Evolutionary conservation across 495 filamentous ascomycete genomes (phyloP).

Genomic region (Rhizodiscina lignyota): DNA sequence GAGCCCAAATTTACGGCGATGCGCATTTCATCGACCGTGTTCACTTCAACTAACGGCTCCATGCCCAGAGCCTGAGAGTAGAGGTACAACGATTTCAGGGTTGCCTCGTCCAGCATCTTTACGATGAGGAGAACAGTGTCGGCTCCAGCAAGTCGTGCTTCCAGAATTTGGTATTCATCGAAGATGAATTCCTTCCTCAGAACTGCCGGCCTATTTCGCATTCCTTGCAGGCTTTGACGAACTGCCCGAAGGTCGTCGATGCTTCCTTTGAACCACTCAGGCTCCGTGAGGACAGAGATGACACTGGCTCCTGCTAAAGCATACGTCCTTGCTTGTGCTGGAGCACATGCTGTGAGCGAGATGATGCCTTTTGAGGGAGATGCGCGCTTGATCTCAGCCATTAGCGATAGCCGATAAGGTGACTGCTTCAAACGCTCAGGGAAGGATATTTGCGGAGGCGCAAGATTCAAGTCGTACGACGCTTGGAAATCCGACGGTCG

Average conservation of each 20-base stretch:
- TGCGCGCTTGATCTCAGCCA: constrained; percentile 94
- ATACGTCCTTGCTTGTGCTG: constrained; percentile 79
- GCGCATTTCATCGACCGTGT: constrained; percentile 84
- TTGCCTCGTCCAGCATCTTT: constrained; percentile 76
- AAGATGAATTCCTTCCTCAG: constrained; percentile 96
- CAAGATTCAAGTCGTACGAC: constrained; percentile 63
- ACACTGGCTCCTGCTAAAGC: constrained; percentile 88
- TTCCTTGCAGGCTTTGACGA: constrained; percentile 69
- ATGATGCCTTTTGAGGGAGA: constrained; percentile 96
- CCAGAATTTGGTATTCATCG: constrained; percentile 94
- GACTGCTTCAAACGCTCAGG: constrained; percentile 62
- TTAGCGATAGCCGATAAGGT: constrained; percentile 65
- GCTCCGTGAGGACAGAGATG: constrained; percentile 94
- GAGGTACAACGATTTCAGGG: constrained; percentile 64
- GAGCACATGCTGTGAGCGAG: constrained; percentile 69
- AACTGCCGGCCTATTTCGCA: constrained; percentile 82
- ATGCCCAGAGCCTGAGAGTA: constrained; percentile 87
- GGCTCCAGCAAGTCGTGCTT: constrained; percentile 82
- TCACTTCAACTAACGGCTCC: constrained; percentile 96
- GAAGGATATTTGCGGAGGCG: constrained; percentile 75
- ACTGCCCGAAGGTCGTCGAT: constrained; percentile 87
- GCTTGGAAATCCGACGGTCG: constrained; percentile 75
- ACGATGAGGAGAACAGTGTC: constrained; percentile 95
- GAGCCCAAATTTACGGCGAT: constrained; percentile 72
- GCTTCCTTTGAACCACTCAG: constrained; percentile 96